A percentile compares a stretch with the other conserved stretches of the same genome.
Conservation (phyloP, 306 rosid genomes). For the Gastrolobium villosum region DNA sequence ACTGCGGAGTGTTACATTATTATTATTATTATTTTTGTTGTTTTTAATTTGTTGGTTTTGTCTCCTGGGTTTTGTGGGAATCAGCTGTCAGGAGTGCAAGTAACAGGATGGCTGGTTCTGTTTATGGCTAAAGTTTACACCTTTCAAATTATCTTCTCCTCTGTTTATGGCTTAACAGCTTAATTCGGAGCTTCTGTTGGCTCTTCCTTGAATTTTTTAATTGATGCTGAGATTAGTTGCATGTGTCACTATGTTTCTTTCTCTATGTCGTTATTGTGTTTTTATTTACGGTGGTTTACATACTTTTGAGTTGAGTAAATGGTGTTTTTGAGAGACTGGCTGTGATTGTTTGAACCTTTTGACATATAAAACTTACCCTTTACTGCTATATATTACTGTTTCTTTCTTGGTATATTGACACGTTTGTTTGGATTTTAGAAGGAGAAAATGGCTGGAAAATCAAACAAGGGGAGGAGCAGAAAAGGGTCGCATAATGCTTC, state of each 20-base stretch:
- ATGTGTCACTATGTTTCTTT: neutral
- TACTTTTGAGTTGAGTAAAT: neutral
- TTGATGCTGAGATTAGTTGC: neutral
- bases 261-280: neutral
- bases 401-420: constrained; percentile 9
- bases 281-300: constrained; percentile 1
- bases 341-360: neutral
- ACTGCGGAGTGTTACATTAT: neutral
- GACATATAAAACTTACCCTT: neutral
- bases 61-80: neutral
- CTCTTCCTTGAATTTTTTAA: neutral
- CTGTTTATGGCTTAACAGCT: neutral
- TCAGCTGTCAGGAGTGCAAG: neutral
- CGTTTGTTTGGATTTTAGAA: constrained; percentile 38
- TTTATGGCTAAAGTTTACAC: neutral
- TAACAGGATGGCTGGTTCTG: neutral
- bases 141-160: neutral
- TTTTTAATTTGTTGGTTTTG: neutral
- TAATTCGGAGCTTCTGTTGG: neutral
- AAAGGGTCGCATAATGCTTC: constrained; percentile 57
- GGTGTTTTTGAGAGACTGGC: constrained; percentile 23
- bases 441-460: constrained; percentile 89
- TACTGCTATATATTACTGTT: constrained; percentile 1
- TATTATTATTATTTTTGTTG: neutral
- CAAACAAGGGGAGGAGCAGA: constrained; percentile 75